Evolutionary conservation across 306 rosid species (phyloP).

Genomic region (Rosa multiflora): DNA sequence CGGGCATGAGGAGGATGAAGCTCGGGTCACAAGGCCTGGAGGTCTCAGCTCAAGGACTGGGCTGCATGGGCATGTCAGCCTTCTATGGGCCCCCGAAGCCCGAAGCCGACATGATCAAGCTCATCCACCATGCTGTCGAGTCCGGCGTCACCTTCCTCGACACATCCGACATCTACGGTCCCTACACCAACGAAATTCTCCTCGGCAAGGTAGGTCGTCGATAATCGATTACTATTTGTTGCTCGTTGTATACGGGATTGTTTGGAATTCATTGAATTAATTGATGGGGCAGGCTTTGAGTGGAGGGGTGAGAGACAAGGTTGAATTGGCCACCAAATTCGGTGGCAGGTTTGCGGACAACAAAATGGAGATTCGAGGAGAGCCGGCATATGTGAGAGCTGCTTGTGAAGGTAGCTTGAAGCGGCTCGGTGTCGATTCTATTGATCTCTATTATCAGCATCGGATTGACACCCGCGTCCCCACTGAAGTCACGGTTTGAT

Average conservation of each 20-base stretch:
- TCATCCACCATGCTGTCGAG: slow-evolving; percentile 57
- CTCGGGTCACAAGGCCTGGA: not conserved
- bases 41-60: slow-evolving; percentile 56
- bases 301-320: slow-evolving; percentile 43
- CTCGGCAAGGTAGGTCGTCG: slow-evolving; percentile 41
- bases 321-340: slow-evolving; percentile 67
- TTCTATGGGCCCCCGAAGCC: slow-evolving; percentile 66
- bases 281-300: slow-evolving; percentile 33
- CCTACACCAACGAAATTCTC: slow-evolving; percentile 57
- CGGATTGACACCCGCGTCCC: slow-evolving; percentile 64
- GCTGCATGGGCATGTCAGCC: slow-evolving; percentile 73
- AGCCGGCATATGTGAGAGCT: slow-evolving; percentile 63
- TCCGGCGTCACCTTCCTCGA: slow-evolving; percentile 67
- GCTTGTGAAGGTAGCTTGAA: slow-evolving; percentile 70
- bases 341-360: slow-evolving; percentile 21
- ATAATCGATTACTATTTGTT: not conserved
- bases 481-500: slow-evolving; percentile 62
- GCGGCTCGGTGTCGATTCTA: slow-evolving; percentile 46
- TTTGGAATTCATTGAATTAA: no score
- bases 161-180: slow-evolving; percentile 61
- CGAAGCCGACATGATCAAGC: slow-evolving; percentile 58
- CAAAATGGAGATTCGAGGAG: slow-evolving; percentile 42
- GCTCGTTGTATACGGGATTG: not conserved
- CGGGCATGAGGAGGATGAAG: not conserved
- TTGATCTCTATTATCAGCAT: slow-evolving; percentile 82